Evolutionary conservation across 305 asterid genomes (phyloP).

Genomic region (Plantago rigida): DNA sequence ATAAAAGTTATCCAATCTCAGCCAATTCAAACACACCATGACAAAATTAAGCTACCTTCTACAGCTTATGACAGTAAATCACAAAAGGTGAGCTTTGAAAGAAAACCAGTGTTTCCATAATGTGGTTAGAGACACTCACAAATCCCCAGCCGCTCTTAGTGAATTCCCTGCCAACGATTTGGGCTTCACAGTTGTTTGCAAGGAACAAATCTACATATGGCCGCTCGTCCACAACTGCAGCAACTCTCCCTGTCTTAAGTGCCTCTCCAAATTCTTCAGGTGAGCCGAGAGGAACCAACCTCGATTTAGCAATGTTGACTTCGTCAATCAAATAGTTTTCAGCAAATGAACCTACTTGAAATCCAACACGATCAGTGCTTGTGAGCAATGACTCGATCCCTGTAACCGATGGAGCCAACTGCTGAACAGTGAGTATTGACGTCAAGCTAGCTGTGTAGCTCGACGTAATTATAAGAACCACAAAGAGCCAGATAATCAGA

Average conservation of each 20-base stretch:
- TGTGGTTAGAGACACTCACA: slow-evolving; percentile 38
- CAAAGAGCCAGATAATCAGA: slow-evolving; percentile 71
- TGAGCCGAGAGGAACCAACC: slow-evolving; percentile 68
- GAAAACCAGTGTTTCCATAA: neutral
- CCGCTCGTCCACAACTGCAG: slow-evolving; percentile 70
- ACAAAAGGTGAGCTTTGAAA: too few species aligned
- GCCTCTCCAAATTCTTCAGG: slow-evolving; percentile 68
- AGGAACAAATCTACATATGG: slow-evolving; percentile 63
- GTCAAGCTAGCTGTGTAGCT: slow-evolving; percentile 85
- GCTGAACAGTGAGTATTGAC: slow-evolving; percentile 67
- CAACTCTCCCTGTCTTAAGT: slow-evolving; percentile 40
- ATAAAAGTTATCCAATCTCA: neutral
- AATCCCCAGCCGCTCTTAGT: slow-evolving; percentile 81
- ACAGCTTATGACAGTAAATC: too few species aligned
- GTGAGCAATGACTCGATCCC: slow-evolving; percentile 62
- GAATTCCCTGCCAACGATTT: slow-evolving; percentile 60
- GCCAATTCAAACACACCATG: too few species aligned
- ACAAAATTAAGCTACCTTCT: too few species aligned
- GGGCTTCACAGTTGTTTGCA: slow-evolving; percentile 49
- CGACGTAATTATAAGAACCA: slow-evolving; percentile 59
- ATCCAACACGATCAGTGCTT: slow-evolving; percentile 58
- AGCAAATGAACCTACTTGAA: slow-evolving; percentile 65
- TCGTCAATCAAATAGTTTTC: slow-evolving; percentile 53
- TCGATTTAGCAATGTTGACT: slow-evolving; percentile 57
- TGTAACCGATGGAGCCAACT: slow-evolving; percentile 50